Evolutionary conservation across 257 asterid genomes (phyloP).

Genomic region (Nicotiana attenuata): DNA sequence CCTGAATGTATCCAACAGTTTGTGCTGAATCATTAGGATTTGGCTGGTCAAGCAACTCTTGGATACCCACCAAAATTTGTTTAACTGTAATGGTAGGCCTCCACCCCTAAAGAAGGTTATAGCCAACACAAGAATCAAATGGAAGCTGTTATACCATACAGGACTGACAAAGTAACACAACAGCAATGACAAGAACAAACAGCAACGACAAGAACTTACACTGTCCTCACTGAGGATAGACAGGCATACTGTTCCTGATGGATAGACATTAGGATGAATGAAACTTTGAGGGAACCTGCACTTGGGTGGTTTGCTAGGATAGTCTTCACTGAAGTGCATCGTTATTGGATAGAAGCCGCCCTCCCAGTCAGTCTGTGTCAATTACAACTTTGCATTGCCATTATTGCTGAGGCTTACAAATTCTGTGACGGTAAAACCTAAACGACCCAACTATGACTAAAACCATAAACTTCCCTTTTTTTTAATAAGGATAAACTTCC

Average conservation of each 20-base stretch:
- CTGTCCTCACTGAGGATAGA: slow-evolving; percentile 85
- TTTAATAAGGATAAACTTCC: no score
- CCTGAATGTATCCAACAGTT: slow-evolving; percentile 9
- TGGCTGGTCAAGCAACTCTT: slow-evolving; percentile 11
- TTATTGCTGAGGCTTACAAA: background rate
- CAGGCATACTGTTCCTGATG: slow-evolving; percentile 86
- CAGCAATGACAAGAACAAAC: no score
- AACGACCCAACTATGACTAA: no score
- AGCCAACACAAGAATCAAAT: background rate
- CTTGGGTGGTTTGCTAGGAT: no score
- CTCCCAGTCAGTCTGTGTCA: slow-evolving; percentile 78
- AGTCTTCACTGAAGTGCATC: no score
- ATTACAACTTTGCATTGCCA: background rate
- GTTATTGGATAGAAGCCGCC: slow-evolving; percentile 81
- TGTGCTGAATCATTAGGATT: slow-evolving; percentile 11
- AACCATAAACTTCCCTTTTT: no score
- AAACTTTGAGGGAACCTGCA: no score
- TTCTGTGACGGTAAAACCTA: no score
- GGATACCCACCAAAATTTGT: slow-evolving; percentile 11
- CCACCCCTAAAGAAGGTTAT: slow-evolving; percentile 13
- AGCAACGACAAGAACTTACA: slow-evolving; percentile 47
- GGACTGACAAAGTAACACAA: background rate
- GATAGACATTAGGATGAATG: no score
- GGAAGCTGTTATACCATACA: background rate
- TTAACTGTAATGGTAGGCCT: slow-evolving; percentile 10